These are phyloP conservation scores for Geotrichum candidum DNA, from an alignment of 1,139 yeast genomes.

Conservation along the genomic window DNA sequence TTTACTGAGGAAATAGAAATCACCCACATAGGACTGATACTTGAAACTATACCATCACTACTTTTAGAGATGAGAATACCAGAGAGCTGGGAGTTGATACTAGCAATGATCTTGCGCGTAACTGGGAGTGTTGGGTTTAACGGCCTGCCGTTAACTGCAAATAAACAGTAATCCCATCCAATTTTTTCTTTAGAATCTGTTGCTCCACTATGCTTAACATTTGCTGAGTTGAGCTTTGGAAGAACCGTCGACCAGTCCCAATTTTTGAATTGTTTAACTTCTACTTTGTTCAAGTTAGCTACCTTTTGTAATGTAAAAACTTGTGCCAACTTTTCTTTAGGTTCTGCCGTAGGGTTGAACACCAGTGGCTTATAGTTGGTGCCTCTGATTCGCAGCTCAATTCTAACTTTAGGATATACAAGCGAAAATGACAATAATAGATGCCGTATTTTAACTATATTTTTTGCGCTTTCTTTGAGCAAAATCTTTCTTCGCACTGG, in stretches of 20 bases:
- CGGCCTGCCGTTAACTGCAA: slow-evolving; percentile 22
- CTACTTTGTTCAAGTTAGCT: slow-evolving; percentile 7
- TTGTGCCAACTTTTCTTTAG: slow-evolving; percentile 17
- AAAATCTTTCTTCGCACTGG: slow-evolving; percentile 38
- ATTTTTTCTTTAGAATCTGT: slow-evolving; percentile 16
- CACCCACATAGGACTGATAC: slow-evolving; percentile 35
- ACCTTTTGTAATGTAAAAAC: slow-evolving; percentile 11
- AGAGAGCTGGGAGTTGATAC: background rate
- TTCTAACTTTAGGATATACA: slow-evolving; percentile 32
- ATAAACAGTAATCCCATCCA: slow-evolving; percentile 21
- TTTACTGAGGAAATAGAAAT: slow-evolving; percentile 25
- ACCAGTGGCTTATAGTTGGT: slow-evolving; percentile 9
- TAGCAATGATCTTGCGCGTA: slow-evolving; percentile 1
- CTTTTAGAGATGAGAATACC: background rate
- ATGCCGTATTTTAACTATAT: slow-evolving; percentile 28
- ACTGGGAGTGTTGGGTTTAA: slow-evolving; percentile 3
- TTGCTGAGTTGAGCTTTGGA: slow-evolving; percentile 18
- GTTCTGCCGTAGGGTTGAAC: slow-evolving; percentile 14
- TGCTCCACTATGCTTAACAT: slow-evolving; percentile 31
- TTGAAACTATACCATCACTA: slow-evolving; percentile 18
- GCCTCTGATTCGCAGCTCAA: slow-evolving; percentile 26
- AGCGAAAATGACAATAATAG: slow-evolving; percentile 35
- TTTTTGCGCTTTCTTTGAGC: slow-evolving; percentile 27
- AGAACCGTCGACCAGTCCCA: slow-evolving; percentile 37
- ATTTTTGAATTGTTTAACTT: slow-evolving; percentile 13